A percentile compares a stretch with the other conserved stretches of the same genome.
phyloP scores from a whole-genome alignment of 108 stramenopile genomes.

The Epithemia pelagica region DNA sequence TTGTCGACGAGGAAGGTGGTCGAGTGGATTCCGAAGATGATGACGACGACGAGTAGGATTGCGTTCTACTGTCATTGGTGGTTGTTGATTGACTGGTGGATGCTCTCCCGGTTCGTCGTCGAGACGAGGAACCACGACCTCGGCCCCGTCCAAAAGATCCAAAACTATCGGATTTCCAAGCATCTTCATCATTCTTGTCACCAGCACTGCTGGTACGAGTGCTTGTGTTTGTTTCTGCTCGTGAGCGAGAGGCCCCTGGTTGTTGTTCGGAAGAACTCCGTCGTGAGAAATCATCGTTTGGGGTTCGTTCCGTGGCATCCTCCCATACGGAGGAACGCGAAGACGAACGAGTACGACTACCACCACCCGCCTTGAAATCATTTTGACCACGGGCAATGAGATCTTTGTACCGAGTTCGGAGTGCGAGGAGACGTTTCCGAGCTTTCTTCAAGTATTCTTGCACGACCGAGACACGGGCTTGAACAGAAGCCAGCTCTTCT shows the following conservation, averaged over 20 bases:
- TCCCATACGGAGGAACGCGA: background rate
- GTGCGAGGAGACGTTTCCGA: slow-evolving; percentile 51
- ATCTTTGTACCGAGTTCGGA: slow-evolving; percentile 74
- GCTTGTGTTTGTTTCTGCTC: slow-evolving; percentile 16
- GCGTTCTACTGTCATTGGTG: background rate
- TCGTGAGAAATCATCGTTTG: background rate
- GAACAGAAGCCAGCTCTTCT: slow-evolving; percentile 53
- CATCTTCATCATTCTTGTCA: slow-evolving; percentile 14
- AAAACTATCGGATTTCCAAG: slow-evolving; percentile 48
- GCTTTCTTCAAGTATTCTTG: slow-evolving; percentile 57
- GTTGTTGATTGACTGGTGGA: background rate
- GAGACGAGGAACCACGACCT: slow-evolving; percentile 4
- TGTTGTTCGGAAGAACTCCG: background rate
- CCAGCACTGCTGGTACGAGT: slow-evolving; percentile 17
- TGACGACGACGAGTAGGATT: background rate
- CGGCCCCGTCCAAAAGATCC: slow-evolving; percentile 33
- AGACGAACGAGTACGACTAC: background rate
- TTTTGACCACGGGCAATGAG: slow-evolving; percentile 41
- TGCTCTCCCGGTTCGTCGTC: background rate
- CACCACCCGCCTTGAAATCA: slow-evolving; percentile 17
- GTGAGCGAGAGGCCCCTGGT: background rate
- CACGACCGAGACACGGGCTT: slow-evolving; percentile 65
- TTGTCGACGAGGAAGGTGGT: slow-evolving; percentile 2
- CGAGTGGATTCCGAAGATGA: slow-evolving; percentile 1
- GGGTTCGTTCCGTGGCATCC: background rate